Evolutionary conservation across 768 basidiomycete species (phyloP).

Genomic region (Lactarius psammicola): DNA sequence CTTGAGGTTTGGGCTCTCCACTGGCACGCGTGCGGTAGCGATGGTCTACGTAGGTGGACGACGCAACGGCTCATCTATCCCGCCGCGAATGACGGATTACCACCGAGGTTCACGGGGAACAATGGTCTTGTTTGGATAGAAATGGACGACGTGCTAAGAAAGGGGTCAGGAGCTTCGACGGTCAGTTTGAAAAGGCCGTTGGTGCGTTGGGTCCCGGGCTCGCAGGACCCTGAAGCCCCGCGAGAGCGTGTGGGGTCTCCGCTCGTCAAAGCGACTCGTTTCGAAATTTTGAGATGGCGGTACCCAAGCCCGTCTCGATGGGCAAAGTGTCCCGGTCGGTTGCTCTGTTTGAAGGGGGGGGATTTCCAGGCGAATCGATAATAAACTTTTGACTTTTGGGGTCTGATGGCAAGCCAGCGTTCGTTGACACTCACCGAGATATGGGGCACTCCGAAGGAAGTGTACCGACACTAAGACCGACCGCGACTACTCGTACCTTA

Average conservation of each 20-base stretch:
- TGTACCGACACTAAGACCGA: neutral
- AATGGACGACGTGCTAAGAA: neutral
- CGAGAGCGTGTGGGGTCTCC: neutral
- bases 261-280: neutral
- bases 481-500: neutral
- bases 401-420: constrained; percentile 6
- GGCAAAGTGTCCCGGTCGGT: neutral
- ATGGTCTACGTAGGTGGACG: neutral
- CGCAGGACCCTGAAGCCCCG: neutral
- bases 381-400: constrained; percentile 21
- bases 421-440: neutral
- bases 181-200: neutral
- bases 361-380: neutral
- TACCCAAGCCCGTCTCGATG: neutral
- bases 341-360: neutral
- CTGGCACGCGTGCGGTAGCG: constrained; percentile 1
- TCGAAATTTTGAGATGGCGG: neutral
- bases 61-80: neutral
- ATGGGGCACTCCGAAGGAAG: neutral
- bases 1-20: constrained; percentile 24
- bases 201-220: neutral
- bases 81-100: neutral
- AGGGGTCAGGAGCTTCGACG: neutral
- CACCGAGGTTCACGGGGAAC: neutral
- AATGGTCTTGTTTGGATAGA: neutral